Conservation (phyloP, 805 yeast species). For the Scheffersomyces lignosus region DNA sequence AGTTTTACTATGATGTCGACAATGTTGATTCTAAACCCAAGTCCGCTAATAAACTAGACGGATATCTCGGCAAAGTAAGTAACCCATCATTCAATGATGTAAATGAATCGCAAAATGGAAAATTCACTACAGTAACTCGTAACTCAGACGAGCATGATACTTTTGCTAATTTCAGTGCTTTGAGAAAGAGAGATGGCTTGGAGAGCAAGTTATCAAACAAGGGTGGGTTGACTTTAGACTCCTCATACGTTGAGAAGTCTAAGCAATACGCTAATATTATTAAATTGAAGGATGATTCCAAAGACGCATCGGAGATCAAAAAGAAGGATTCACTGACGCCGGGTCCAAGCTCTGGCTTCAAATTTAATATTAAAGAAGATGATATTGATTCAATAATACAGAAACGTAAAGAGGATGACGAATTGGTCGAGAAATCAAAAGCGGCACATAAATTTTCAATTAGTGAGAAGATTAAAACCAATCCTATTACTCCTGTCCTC, state of each 20-base stretch:
- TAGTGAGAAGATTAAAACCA: constrained; percentile 3
- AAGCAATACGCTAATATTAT: constrained; percentile 28
- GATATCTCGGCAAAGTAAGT: constrained; percentile 34
- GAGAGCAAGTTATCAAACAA: neutral
- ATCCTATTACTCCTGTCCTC: neutral
- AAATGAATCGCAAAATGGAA: neutral
- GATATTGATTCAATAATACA: constrained; percentile 25
- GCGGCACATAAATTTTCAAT: constrained; percentile 2
- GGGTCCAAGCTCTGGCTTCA: constrained; percentile 38
- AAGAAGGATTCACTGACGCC: constrained; percentile 8
- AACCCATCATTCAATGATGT: constrained; percentile 28
- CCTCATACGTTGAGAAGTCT: constrained; percentile 23
- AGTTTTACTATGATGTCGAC: constrained; percentile 33
- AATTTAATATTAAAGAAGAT: constrained; percentile 31
- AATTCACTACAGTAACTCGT: neutral
- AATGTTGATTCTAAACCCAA: constrained; percentile 11
- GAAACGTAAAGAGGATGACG: constrained; percentile 11
- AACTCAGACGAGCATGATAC: neutral
- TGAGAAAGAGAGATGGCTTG: neutral
- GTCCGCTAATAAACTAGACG: constrained; percentile 20
- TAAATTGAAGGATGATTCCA: constrained; percentile 26
- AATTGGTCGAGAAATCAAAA: neutral
- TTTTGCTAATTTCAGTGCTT: neutral
- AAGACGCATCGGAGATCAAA: constrained; percentile 1
- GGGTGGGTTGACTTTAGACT: constrained; percentile 17